Conservation (phyloP, 345 rosid species). For the Salix udensis region DNA sequence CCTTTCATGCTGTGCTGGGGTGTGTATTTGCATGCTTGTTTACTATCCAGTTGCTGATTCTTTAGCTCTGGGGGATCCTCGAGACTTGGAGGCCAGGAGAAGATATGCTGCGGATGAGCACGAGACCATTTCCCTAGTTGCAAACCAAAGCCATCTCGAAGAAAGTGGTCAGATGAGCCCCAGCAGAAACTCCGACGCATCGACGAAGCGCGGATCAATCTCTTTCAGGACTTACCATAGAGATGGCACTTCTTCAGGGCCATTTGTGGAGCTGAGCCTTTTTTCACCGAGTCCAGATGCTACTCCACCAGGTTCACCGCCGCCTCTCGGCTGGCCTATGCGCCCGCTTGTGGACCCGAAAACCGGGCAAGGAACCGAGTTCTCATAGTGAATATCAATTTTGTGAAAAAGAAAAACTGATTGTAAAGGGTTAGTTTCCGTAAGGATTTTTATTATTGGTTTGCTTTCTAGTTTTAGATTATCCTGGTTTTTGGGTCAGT, state of each 20-base stretch:
- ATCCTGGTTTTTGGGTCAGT: constrained; percentile 37
- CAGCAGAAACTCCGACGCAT: constrained; percentile 51
- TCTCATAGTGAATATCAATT: constrained; percentile 53
- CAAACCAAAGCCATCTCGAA: constrained; percentile 46
- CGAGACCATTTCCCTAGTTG: constrained; percentile 53
- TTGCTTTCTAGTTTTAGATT: constrained; percentile 38
- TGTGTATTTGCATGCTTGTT: constrained; percentile 77
- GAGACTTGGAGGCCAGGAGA: constrained; percentile 61
- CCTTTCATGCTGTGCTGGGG: constrained; percentile 63
- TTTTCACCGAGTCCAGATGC: constrained; percentile 56
- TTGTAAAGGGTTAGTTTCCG: constrained; percentile 69
- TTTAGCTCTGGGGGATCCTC: constrained; percentile 65
- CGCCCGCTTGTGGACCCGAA: constrained; percentile 31
- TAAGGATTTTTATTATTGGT: constrained; percentile 46
- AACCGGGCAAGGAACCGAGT: constrained; percentile 20
- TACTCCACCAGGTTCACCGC: constrained; percentile 52
- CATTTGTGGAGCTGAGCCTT: constrained; percentile 61
- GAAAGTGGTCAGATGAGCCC: constrained; percentile 48
- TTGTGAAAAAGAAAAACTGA: constrained; percentile 64
- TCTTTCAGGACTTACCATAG: constrained; percentile 49
- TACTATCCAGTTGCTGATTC: constrained; percentile 89
- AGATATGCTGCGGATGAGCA: constrained; percentile 39
- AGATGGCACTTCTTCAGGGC: constrained; percentile 44
- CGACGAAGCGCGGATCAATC: constrained; percentile 59
- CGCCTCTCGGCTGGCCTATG: constrained; percentile 61